Conservation (phyloP, 2,329 filamentous ascomycete species). For the Phialophora macrospora region DNA sequence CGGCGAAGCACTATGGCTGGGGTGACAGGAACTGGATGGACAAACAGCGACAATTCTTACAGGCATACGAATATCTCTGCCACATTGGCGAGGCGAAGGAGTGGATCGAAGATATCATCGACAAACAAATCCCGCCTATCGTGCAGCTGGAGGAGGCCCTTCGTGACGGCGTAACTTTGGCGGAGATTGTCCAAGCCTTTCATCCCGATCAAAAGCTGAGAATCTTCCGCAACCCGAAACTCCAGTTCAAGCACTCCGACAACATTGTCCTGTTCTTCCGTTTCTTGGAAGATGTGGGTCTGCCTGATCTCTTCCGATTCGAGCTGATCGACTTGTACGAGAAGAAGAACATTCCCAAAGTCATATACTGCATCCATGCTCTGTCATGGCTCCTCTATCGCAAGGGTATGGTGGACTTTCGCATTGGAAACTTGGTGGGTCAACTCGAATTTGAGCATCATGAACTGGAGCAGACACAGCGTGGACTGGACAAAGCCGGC, state of each 20-base stretch:
- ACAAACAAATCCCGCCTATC: constrained; percentile 84
- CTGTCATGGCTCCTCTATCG: constrained; percentile 96
- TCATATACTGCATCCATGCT: constrained; percentile 98
- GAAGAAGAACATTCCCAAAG: constrained; percentile 99
- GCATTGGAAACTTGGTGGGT: constrained; percentile 94
- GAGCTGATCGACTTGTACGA: constrained; percentile 98
- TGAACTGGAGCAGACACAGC: constrained; percentile 95
- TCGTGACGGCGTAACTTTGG: constrained; percentile 89
- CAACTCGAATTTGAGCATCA: constrained; percentile 97
- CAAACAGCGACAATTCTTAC: constrained; percentile 92
- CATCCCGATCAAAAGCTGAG: constrained; percentile 75
- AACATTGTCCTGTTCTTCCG: constrained; percentile 97
- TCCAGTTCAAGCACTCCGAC: constrained; percentile 95
- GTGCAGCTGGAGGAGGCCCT: constrained; percentile 92
- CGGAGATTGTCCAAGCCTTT: constrained; percentile 89
- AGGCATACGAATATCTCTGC: constrained; percentile 97
- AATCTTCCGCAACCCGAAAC: constrained; percentile 82
- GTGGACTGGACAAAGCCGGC: constrained; percentile 92
- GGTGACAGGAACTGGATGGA: constrained; percentile 97
- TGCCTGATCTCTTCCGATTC: constrained; percentile 95
- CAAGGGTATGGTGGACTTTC: constrained; percentile 91
- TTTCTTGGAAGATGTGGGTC: constrained; percentile 85
- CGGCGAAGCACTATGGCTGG: constrained; percentile 68
- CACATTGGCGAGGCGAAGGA: constrained; percentile 99
- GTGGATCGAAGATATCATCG: constrained; percentile 94